Percentiles rank a stretch among this genome's conserved stretches.
Conservation (phyloP, 805 yeast genomes). For the Saccharomycopsis sp. region DNA sequence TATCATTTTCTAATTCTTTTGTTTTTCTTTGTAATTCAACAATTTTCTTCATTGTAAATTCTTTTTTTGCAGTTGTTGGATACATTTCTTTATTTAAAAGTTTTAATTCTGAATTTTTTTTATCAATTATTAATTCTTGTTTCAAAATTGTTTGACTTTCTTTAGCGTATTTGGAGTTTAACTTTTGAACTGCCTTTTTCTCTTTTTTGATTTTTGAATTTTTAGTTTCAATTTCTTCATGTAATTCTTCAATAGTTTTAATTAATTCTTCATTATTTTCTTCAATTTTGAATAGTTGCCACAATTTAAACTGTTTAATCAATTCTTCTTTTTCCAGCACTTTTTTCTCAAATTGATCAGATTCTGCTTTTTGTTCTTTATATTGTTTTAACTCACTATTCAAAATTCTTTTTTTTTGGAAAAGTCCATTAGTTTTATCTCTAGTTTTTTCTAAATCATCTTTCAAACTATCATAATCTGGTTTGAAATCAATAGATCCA, state of each 20-base stretch:
- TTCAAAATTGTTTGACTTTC: slow-evolving; percentile 34
- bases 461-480: slow-evolving; percentile 55
- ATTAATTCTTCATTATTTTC: slow-evolving; percentile 7
- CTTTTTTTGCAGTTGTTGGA: slow-evolving; percentile 51
- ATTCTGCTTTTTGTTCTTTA: slow-evolving; percentile 63
- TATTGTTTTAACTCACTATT: slow-evolving; percentile 71
- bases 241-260: slow-evolving; percentile 18
- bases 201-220: slow-evolving; percentile 27
- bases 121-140: slow-evolving; percentile 28
- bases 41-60: slow-evolving; percentile 37
- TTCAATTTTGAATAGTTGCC: slow-evolving; percentile 37
- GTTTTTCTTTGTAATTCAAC: slow-evolving; percentile 36
- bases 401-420: slow-evolving; percentile 57
- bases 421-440: slow-evolving; percentile 50
- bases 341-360: slow-evolving; percentile 52
- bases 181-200: slow-evolving; percentile 28
- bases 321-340: slow-evolving; percentile 37
- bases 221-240: too few species aligned
- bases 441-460: slow-evolving; percentile 58
- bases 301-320: slow-evolving; percentile 42
- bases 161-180: slow-evolving; percentile 36
- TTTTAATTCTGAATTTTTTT: slow-evolving; percentile 33
- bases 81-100: slow-evolving; percentile 36
- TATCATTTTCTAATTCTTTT: slow-evolving; percentile 40
- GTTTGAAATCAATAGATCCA: slow-evolving; percentile 60